Evolutionary conservation across 1,284 basidiomycete genomes (phyloP).

Genomic region (Porogramme epimiltina): DNA sequence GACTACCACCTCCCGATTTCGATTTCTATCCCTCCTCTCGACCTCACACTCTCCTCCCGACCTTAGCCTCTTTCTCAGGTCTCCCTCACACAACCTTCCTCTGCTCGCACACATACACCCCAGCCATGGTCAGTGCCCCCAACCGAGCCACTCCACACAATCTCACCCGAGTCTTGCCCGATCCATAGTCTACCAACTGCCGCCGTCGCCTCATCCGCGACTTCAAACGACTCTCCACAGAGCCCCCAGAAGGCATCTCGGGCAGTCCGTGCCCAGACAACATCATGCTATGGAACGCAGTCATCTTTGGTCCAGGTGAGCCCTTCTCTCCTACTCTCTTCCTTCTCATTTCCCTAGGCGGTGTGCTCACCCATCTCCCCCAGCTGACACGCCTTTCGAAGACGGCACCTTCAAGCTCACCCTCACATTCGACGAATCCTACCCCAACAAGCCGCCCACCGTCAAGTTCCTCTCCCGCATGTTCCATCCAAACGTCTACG

Average conservation of each 20-base stretch:
- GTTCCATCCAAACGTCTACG: slow-evolving; percentile 99
- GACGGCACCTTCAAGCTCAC: slow-evolving; percentile 98
- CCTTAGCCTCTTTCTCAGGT: not conserved
- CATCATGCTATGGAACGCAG: slow-evolving; percentile 99
- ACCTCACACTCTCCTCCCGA: not conserved
- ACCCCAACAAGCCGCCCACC: slow-evolving; percentile 97
- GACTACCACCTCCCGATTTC: slow-evolving; percentile 12
- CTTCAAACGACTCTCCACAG: slow-evolving; percentile 92
- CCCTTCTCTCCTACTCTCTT: slow-evolving; percentile 7
- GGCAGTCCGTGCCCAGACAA: slow-evolving; percentile 97
- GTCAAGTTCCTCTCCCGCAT: slow-evolving; percentile 97
- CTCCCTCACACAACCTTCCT: no score
- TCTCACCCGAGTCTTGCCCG: not conserved
- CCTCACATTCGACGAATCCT: slow-evolving; percentile 95
- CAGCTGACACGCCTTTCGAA: slow-evolving; percentile 97
- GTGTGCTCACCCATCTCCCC: slow-evolving; percentile 7
- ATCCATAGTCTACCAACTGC: slow-evolving; percentile 81
- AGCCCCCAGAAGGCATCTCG: slow-evolving; percentile 94
- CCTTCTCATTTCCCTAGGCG: not conserved
- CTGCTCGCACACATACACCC: not conserved
- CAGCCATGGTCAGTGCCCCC: slow-evolving; percentile 11
- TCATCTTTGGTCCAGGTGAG: slow-evolving; percentile 96
- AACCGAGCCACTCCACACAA: not conserved
- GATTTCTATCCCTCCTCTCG: not conserved
- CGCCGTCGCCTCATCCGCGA: slow-evolving; percentile 91